A percentile compares a stretch with the other conserved stretches of the same genome.
These are phyloP conservation scores for Xylaria digitata DNA, from an alignment of 2,329 filamentous ascomycete species.

Conservation along the genomic window DNA sequence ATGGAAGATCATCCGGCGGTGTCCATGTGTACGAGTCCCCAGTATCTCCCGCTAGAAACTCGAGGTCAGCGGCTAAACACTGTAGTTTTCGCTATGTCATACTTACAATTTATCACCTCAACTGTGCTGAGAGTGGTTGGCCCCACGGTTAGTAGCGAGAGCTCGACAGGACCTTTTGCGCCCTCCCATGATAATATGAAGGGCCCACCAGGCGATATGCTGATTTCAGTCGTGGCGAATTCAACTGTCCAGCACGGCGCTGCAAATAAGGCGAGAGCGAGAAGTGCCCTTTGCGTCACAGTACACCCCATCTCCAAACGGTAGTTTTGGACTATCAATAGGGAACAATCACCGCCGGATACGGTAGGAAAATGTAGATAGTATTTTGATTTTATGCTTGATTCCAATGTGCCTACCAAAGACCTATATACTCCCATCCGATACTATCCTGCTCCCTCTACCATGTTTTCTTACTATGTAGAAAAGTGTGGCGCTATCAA, in stretches of 20 bases:
- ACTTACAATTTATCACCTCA: constrained; percentile 18
- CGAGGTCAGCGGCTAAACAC: background rate
- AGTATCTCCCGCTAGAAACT: constrained; percentile 1
- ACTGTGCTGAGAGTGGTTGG: background rate
- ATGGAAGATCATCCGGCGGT: constrained; percentile 14
- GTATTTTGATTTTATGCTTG: background rate
- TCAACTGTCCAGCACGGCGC: constrained; percentile 8
- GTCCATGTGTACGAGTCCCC: constrained; percentile 26
- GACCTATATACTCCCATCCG: constrained; percentile 2
- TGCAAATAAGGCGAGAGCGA: background rate
- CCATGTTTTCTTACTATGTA: no score
- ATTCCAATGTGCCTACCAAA: background rate
- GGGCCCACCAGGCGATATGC: constrained; percentile 5
- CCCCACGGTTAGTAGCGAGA: background rate
- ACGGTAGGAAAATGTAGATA: background rate
- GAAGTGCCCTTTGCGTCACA: background rate
- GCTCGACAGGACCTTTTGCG: constrained; percentile 11
- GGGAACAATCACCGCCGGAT: background rate
- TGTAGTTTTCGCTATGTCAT: background rate
- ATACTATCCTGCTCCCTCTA: background rate
- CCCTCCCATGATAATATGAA: constrained; percentile 20
- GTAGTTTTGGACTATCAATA: background rate
- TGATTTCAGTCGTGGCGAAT: constrained; percentile 8
- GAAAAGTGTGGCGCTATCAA: background rate
- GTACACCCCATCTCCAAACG: background rate